Percentiles rank a stretch among this genome's conserved stretches.
These are phyloP conservation scores for Carex arenaria DNA, from an alignment of 202 grass and related monocot species.

Conservation along the genomic window DNA sequence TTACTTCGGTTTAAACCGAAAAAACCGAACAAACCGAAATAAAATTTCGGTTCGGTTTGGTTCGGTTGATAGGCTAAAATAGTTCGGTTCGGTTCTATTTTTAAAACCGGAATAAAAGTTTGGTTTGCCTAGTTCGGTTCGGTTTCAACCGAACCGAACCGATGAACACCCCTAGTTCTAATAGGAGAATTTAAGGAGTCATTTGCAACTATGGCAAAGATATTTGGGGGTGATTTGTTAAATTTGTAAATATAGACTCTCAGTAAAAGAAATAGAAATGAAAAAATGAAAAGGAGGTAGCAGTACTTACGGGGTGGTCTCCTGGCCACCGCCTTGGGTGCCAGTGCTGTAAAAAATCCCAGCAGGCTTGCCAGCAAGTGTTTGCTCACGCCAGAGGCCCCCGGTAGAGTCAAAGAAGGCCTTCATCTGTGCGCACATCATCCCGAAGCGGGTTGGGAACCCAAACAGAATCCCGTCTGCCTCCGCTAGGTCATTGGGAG, in stretches of 20 bases:
- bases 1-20: too few relatives aligned
- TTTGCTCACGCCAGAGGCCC: slow-evolving; percentile 76
- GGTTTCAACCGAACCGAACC: too few relatives aligned
- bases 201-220: background rate
- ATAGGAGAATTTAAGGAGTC: background rate
- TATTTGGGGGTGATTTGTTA: background rate
- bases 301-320: slow-evolving; percentile 76
- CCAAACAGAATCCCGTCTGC: slow-evolving; percentile 83
- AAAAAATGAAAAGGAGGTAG: background rate
- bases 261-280: background rate
- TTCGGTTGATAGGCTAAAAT: too few relatives aligned
- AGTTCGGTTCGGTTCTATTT: too few relatives aligned
- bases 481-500: slow-evolving; percentile 62
- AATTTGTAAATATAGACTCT: background rate
- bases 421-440: slow-evolving; percentile 96
- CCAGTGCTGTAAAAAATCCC: slow-evolving; percentile 93
- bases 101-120: too few relatives aligned
- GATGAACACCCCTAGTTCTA: background rate
- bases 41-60: too few relatives aligned
- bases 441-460: slow-evolving; percentile 91
- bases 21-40: too few relatives aligned
- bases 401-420: slow-evolving; percentile 89
- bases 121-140: too few relatives aligned
- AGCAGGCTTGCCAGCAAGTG: slow-evolving; percentile 81
- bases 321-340: slow-evolving; percentile 87